phyloP scores from a whole-genome alignment of 768 basidiomycete species.

The Neoboletus subvelutipes region DNA sequence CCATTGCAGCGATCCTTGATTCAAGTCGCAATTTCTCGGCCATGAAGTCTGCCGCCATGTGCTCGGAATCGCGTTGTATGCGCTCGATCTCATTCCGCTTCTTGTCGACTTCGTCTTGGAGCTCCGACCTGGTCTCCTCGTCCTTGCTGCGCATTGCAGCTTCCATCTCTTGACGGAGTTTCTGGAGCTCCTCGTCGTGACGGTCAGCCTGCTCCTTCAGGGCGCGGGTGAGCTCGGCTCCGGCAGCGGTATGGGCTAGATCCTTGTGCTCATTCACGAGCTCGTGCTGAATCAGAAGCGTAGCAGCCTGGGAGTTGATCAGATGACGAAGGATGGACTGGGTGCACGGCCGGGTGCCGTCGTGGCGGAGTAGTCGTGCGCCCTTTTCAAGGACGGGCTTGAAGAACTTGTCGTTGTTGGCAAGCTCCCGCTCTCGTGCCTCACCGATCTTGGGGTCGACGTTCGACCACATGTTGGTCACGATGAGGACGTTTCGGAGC shows the following conservation, averaged over 20 bases:
- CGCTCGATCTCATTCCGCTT: conserved; percentile 45
- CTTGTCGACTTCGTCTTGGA: conserved; percentile 44
- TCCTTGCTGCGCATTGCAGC: conserved; percentile 44
- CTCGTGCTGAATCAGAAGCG: conserved; percentile 55
- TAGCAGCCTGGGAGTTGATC: conserved; percentile 38
- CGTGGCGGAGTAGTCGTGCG: conserved; percentile 44
- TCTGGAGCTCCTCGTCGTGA: conserved; percentile 48
- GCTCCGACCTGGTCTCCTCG: conserved; percentile 45
- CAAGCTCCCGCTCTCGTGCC: conserved; percentile 47
- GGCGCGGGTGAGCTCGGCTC: conserved; percentile 50
- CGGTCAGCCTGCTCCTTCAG: conserved; percentile 46
- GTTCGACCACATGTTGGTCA: conserved; percentile 55
- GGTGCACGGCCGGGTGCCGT: conserved; percentile 41
- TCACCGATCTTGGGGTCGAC: conserved; percentile 39
- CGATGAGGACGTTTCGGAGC: conserved; percentile 50
- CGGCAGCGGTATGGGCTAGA: conserved; percentile 53
- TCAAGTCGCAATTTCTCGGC: conserved; percentile 38
- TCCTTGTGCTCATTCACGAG: conserved; percentile 49
- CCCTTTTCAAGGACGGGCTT: conserved; percentile 51
- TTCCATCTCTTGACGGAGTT: conserved; percentile 47
- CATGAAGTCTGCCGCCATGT: conserved; percentile 40
- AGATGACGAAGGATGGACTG: conserved; percentile 43
- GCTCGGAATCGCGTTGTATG: conserved; percentile 40
- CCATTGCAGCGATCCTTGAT: conserved; percentile 29
- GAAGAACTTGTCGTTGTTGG: conserved; percentile 45